phyloP scores from a whole-genome alignment of 2,329 filamentous ascomycete species.

The Aureobasidium sp. region DNA sequence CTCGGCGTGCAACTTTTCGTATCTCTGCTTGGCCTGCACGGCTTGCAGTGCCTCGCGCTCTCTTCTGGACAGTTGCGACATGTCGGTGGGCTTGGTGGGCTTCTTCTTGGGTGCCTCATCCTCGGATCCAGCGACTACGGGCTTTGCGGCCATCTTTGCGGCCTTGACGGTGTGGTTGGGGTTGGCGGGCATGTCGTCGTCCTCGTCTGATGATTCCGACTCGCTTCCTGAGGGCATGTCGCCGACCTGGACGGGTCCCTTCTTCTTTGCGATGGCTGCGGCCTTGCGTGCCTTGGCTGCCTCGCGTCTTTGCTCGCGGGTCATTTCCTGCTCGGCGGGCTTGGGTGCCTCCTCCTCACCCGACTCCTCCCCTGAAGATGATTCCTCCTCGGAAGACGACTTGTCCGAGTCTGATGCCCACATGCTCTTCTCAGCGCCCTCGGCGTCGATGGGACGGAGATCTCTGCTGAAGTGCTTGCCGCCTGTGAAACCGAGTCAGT shows the following conservation, averaged over 20 bases:
- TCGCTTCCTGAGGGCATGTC: constrained; percentile 68
- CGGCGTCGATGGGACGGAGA: constrained; percentile 76
- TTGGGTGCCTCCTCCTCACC: constrained; percentile 33
- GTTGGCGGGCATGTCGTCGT: constrained; percentile 69
- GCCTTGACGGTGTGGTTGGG: constrained; percentile 71
- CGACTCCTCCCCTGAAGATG: constrained; percentile 31
- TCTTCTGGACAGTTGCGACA: constrained; percentile 53
- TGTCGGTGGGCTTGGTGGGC: constrained; percentile 36
- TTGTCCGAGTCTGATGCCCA: constrained; percentile 56
- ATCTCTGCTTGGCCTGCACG: constrained; percentile 78
- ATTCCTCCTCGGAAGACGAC: constrained; percentile 36
- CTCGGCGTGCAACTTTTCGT: constrained; percentile 83
- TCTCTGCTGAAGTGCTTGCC: constrained; percentile 94
- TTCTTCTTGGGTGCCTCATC: constrained; percentile 43
- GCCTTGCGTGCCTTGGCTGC: constrained; percentile 86
- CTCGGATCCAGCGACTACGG: constrained; percentile 49
- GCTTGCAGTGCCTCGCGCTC: constrained; percentile 78
- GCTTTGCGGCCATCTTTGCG: constrained; percentile 55
- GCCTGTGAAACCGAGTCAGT: constrained; percentile 44
- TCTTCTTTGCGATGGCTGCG: constrained; percentile 70
- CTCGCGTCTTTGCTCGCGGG: constrained; percentile 79
- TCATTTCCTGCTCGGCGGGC: constrained; percentile 47
- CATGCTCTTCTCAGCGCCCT: constrained; percentile 83
- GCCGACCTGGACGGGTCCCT: constrained; percentile 66
- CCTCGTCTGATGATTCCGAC: constrained; percentile 50